These are phyloP conservation scores for Polyporus arcularius DNA, from an alignment of 768 basidiomycete genomes.

Conservation along the genomic window DNA sequence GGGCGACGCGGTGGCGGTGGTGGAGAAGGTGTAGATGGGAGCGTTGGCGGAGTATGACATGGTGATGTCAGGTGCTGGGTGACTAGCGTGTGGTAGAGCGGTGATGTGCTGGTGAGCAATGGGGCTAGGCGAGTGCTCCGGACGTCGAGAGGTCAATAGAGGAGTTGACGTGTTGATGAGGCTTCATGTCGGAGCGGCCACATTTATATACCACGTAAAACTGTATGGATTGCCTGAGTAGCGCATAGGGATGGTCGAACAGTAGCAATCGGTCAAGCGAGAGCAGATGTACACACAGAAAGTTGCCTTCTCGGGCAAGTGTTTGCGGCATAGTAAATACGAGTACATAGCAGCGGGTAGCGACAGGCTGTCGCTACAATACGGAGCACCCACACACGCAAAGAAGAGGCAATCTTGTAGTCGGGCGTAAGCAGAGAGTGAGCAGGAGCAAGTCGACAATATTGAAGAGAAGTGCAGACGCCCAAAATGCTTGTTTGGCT, in stretches of 20 bases:
- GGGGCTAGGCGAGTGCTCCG: not conserved
- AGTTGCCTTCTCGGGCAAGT: constrained; percentile 10
- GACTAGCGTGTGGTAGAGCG: not conserved
- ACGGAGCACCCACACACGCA: not conserved
- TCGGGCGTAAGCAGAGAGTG: no score
- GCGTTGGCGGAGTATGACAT: not conserved
- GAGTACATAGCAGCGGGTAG: not conserved
- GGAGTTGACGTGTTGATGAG: constrained; percentile 6
- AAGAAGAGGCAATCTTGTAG: no score
- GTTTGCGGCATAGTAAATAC: constrained; percentile 2
- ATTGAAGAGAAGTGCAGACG: not conserved
- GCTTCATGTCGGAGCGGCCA: no score
- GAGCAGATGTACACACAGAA: not conserved
- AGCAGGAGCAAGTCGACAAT: not conserved
- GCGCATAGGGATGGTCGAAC: not conserved
- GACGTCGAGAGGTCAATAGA: not conserved
- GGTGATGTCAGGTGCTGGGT: not conserved
- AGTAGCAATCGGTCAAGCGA: not conserved
- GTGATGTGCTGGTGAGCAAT: not conserved
- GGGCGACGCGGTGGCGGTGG: constrained; percentile 15
- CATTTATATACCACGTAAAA: constrained; percentile 3
- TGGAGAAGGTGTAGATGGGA: constrained; percentile 14
- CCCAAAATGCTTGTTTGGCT: not conserved
- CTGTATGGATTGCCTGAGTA: constrained; percentile 1
- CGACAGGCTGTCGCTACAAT: not conserved